These are phyloP conservation scores for Agaricus sinodeliciosus DNA, from an alignment of 768 basidiomycete genomes.

Conservation along the genomic window DNA sequence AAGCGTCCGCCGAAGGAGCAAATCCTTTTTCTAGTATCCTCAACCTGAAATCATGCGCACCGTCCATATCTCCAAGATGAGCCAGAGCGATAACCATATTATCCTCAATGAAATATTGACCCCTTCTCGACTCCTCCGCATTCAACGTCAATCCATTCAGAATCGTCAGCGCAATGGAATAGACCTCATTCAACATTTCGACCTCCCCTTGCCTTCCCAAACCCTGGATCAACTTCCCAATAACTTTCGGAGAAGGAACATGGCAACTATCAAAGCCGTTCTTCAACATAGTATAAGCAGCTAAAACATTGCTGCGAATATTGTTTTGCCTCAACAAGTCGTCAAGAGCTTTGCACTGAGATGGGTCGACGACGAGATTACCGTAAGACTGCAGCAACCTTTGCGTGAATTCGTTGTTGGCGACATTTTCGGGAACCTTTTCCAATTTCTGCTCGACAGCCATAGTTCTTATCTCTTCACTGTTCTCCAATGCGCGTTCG, in stretches of 20 bases:
- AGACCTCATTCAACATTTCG: constrained; percentile 57
- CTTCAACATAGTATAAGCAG: constrained; percentile 46
- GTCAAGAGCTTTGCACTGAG: constrained; percentile 10
- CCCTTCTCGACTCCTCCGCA: constrained; percentile 17
- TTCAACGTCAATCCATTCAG: constrained; percentile 36
- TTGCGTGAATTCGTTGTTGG: not conserved
- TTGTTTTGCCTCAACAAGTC: constrained; percentile 7
- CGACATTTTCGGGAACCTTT: not conserved
- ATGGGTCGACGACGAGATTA: not conserved
- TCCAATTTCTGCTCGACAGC: not conserved
- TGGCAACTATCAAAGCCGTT: constrained; percentile 34
- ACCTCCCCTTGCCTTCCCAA: constrained; percentile 60
- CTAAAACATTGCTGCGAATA: not conserved
- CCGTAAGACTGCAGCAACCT: not conserved
- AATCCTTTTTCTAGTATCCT: constrained; percentile 74
- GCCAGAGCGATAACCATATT: constrained; percentile 85
- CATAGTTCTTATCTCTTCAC: constrained; percentile 14
- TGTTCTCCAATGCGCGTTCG: constrained; percentile 15
- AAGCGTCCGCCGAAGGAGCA: constrained; percentile 82
- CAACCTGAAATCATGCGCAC: constrained; percentile 73
- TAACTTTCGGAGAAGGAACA: constrained; percentile 42
- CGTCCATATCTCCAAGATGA: constrained; percentile 71
- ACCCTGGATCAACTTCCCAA: constrained; percentile 60
- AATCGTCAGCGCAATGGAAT: constrained; percentile 59
- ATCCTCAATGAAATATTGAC: constrained; percentile 82